Conservation (phyloP, 805 yeast species). For the Kodamaea nitidulidarum region DNA sequence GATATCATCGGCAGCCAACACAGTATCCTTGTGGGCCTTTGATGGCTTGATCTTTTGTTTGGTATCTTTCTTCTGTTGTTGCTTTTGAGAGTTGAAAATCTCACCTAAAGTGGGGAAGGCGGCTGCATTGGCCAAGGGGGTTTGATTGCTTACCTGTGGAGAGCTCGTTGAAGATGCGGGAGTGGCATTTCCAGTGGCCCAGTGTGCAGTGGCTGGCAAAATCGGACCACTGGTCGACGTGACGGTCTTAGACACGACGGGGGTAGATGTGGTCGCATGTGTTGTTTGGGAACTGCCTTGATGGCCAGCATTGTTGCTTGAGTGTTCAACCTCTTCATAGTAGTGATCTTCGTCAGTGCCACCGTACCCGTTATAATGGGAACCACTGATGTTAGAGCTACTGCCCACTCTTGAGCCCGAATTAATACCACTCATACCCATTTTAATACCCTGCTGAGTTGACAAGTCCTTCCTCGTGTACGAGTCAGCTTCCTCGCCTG, state of each 20-base stretch:
- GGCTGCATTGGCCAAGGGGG: constrained; percentile 43
- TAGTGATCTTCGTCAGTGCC: constrained; percentile 13
- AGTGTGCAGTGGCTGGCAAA: constrained; percentile 68
- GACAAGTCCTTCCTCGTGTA: constrained; percentile 86
- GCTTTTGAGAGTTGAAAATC: constrained; percentile 35
- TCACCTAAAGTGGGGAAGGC: constrained; percentile 61
- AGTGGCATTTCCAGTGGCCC: constrained; percentile 40
- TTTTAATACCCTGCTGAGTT: constrained; percentile 65
- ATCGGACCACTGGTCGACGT: constrained; percentile 34
- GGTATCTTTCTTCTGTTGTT: constrained; percentile 27
- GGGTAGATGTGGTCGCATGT: not conserved
- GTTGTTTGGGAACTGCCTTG: not conserved
- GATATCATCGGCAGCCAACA: constrained; percentile 45
- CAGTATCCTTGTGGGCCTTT: constrained; percentile 29
- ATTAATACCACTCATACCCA: constrained; percentile 42
- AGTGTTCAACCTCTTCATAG: constrained; percentile 8
- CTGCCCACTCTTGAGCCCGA: constrained; percentile 14
- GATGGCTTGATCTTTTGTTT: constrained; percentile 25
- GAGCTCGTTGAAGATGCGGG: constrained; percentile 27
- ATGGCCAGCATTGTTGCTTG: not conserved
- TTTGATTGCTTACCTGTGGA: constrained; percentile 33
- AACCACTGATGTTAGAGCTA: constrained; percentile 18
- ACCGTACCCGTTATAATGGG: constrained; percentile 9
- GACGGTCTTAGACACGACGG: not conserved
- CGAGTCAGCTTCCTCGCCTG: constrained; percentile 98